Base-by-base conservation (phyloP, 2,329 filamentous ascomycete genomes). In the Metarhizium rileyi region DNA sequence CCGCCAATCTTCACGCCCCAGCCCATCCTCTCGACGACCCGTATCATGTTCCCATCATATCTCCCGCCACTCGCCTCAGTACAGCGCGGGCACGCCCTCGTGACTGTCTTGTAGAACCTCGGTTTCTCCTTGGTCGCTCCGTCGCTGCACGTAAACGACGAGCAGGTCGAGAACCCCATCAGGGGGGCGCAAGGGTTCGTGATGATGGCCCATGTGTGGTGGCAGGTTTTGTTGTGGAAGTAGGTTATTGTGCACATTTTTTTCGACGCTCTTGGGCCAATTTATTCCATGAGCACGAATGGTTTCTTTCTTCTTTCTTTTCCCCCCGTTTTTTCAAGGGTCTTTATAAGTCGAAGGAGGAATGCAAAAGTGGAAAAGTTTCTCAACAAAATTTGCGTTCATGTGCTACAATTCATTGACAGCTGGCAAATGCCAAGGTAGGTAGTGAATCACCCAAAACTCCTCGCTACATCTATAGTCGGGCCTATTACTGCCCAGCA, bases 141-240 rank as follows among this genome's bases (percentile, higher is more conserved):
- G 55, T 67, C 65, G 48, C 35, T 18, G 44, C 36, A 12, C 20
- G 64, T 61, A 54, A 78, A 74, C 35, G 50, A 53, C 0, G 63
- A 57, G 61, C 77, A 81, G 26, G 63, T 73, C 51, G 61, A 63
- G 63, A 80, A 79, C 52, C 76, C 75, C 61, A 68, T 67, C 12
- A 70, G 70, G 0, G 73, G 73, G 4, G 57, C 66, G 64, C 77
- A 81, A 5, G 73, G 70, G 42, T 63, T 53, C 3, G 61, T 62
- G 57, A 80, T 67, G 52, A 70, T 59, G 40, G 74, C 67, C 77
- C 77, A 81, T 56, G 67, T 69, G 66, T 78, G 77, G 10, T 66
- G 64, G 69, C 77, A 80, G 51, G 55, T 56, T 46, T 69, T 70
- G 61, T 76, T 72, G 51, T 67, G 65, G 62, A 70, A 76, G 61